These are phyloP conservation scores for Penicillium paradoxum DNA, from an alignment of 495 filamentous ascomycete species.

Conservation along the genomic window DNA sequence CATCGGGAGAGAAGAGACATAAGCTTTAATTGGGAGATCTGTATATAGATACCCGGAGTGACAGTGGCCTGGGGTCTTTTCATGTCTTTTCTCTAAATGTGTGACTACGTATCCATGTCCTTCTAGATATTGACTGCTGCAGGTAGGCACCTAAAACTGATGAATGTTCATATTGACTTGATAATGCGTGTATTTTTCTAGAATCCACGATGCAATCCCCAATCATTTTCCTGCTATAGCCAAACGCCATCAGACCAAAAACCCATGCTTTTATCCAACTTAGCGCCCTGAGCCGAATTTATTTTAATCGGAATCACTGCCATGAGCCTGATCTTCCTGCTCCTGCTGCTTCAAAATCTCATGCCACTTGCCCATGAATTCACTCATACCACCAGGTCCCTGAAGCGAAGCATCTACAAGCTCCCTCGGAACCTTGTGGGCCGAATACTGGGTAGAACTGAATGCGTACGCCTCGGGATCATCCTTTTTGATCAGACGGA, in stretches of 20 bases:
- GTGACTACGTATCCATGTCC: too few species aligned
- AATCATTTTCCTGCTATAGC: not conserved
- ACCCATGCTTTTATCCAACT: constrained; percentile 1
- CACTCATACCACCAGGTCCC: constrained; percentile 63
- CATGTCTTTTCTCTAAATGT: not conserved
- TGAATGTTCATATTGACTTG: not conserved
- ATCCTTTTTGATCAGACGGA: constrained; percentile 74
- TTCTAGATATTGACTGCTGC: too few species aligned
- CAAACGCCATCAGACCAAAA: constrained; percentile 12
- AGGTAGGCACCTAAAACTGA: too few species aligned
- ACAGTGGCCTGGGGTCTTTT: not conserved
- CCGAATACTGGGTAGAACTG: constrained; percentile 80
- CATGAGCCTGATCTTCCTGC: constrained; percentile 42
- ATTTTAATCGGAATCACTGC: constrained; percentile 38
- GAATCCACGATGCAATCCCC: constrained; percentile 2
- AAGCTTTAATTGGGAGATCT: constrained; percentile 57
- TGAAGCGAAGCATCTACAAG: constrained; percentile 84
- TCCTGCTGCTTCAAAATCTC: constrained; percentile 60
- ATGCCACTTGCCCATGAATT: constrained; percentile 86
- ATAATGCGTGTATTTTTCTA: not conserved
- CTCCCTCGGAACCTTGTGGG: constrained; percentile 91
- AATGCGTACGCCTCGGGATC: constrained; percentile 87
- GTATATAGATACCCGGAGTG: constrained; percentile 1
- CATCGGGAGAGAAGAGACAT: constrained; percentile 69
- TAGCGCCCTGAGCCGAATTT: not conserved